Conservation (phyloP, 1,139 yeast genomes). For the Tardiomyces depauwii region DNA sequence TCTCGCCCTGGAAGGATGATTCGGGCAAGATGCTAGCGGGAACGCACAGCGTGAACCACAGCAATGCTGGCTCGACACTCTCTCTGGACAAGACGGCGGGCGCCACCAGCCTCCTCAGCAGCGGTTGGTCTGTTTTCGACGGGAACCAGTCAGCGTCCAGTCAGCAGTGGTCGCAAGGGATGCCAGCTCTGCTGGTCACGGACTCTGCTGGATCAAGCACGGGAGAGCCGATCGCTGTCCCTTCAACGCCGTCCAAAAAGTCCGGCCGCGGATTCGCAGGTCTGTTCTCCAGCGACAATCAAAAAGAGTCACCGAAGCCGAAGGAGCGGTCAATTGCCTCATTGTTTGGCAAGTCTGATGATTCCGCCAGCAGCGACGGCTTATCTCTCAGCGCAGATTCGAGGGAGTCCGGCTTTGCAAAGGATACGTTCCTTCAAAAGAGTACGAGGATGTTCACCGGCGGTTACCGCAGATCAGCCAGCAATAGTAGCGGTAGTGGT, state of each 20-base stretch:
- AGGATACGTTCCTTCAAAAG: slow-evolving; percentile 14
- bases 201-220: background rate
- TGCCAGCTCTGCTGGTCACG: background rate
- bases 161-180: background rate
- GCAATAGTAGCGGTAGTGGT: slow-evolving; percentile 4
- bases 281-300: background rate
- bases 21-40: background rate
- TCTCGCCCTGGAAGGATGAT: background rate
- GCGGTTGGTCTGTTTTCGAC: background rate
- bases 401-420: slow-evolving; percentile 5
- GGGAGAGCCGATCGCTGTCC: background rate
- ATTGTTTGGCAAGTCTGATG: slow-evolving; percentile 13
- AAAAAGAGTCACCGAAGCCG: background rate
- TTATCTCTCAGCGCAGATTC: slow-evolving; percentile 6
- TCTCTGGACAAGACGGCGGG: background rate
- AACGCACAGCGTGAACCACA: background rate
- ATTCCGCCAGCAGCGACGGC: slow-evolving; percentile 5
- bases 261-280: slow-evolving; percentile 1
- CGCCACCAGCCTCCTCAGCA: background rate
- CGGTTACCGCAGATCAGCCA: slow-evolving; percentile 7
- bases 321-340: slow-evolving; percentile 12
- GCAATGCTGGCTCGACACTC: background rate
- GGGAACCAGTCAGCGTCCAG: background rate
- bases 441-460: slow-evolving; percentile 20
- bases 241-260: background rate